phyloP scores from a whole-genome alignment of 768 basidiomycete species.

The Strobilomyces echinocephalus region DNA sequence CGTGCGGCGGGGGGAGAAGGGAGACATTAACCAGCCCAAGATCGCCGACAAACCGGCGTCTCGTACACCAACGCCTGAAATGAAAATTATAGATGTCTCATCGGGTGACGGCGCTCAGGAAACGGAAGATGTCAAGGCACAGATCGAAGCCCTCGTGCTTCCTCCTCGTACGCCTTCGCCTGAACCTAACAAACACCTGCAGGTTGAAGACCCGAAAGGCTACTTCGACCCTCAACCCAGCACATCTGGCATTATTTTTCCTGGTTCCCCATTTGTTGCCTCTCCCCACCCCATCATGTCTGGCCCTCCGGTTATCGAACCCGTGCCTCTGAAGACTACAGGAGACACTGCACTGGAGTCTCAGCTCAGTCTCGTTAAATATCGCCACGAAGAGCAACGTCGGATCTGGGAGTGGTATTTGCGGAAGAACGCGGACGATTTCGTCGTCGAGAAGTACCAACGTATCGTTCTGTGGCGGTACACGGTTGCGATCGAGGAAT shows the following conservation, averaged over 20 bases:
- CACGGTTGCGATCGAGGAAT: conserved; percentile 68
- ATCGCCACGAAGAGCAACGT: conserved; percentile 81
- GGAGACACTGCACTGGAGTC: conserved; percentile 76
- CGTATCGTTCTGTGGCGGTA: conserved; percentile 77
- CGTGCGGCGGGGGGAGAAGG: conserved; percentile 67
- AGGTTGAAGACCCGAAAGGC: conserved; percentile 31
- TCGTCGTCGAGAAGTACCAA: conserved; percentile 92
- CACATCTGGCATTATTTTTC: conserved; percentile 25
- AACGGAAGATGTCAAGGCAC: conserved; percentile 56
- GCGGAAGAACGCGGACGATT: conserved; percentile 78
- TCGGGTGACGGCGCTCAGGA: conserved; percentile 19
- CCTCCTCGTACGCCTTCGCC: conserved; percentile 40
- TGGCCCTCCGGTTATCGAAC: conserved; percentile 34
- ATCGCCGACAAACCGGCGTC: conserved; percentile 13
- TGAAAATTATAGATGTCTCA: conserved; percentile 12
- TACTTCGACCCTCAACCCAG: conserved; percentile 42
- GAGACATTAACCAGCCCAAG: conserved; percentile 18
- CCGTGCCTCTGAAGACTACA: conserved; percentile 49
- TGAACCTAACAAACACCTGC: conserved; percentile 22
- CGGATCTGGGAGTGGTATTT: conserved; percentile 96
- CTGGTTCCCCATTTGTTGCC: conserved; percentile 29
- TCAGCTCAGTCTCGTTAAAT: conserved; percentile 61
- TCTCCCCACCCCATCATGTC: conserved; percentile 31
- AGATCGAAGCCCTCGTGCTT: conserved; percentile 52
- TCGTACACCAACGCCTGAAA: conserved; percentile 28